phyloP scores from a whole-genome alignment of 1,139 yeast species.

The Suhomyces taliae region DNA sequence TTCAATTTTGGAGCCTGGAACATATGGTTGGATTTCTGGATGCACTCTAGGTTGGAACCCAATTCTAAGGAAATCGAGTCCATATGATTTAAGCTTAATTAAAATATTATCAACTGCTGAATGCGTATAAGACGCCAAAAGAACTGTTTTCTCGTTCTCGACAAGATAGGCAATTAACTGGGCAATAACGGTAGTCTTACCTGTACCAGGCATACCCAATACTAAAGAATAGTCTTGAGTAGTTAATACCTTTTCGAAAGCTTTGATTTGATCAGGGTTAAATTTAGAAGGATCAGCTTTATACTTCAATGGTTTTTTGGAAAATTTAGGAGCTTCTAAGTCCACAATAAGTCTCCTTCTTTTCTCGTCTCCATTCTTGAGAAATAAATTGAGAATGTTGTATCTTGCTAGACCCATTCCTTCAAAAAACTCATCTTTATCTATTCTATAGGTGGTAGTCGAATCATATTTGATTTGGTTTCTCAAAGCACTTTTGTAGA shows the following conservation, averaged over 20 bases:
- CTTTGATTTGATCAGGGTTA: conserved; percentile 69
- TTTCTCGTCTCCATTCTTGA: conserved; percentile 51
- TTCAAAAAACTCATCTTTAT: conserved; percentile 74
- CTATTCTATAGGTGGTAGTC: conserved; percentile 58
- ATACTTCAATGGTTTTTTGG: conserved; percentile 23
- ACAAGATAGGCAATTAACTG: conserved; percentile 66
- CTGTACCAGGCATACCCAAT: conserved; percentile 99
- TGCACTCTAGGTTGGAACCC: conserved; percentile 63
- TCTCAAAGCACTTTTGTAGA: conserved; percentile 35
- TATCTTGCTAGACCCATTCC: conserved; percentile 77
- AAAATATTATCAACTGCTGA: conserved; percentile 94
- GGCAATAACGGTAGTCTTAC: conserved; percentile 91
- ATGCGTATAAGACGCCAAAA: conserved; percentile 87
- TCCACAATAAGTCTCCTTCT: conserved; percentile 67
- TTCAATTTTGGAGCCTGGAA: conserved; percentile 47
- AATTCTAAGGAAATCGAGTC: conserved; percentile 54
- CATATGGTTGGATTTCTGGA: conserved; percentile 54
- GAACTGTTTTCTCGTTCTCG: conserved; percentile 59
- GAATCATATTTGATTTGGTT: conserved; percentile 1
- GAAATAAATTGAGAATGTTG: conserved; percentile 68
- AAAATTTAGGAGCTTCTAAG: conserved; percentile 39
- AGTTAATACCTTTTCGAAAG: conserved; percentile 62
- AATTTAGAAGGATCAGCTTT: conserved; percentile 24
- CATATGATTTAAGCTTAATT: conserved; percentile 55
- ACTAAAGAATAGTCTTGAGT: conserved; percentile 78